These are phyloP conservation scores for Lyophyllum decastes DNA, from an alignment of 768 basidiomycete species.

Conservation along the genomic window DNA sequence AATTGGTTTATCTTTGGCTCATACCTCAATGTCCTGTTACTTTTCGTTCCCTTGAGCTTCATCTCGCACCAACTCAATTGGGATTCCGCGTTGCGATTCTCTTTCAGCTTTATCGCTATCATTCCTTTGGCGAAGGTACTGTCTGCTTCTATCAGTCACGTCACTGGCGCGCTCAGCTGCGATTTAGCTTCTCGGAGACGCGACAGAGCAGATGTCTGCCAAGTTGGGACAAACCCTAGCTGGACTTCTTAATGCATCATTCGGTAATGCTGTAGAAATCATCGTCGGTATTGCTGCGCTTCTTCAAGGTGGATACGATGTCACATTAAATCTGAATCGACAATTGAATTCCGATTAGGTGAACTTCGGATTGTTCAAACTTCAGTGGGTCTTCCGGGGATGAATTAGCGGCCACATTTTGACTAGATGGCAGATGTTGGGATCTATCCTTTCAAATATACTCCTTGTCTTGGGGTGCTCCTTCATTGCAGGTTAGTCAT, in stretches of 20 bases:
- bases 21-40: slow-evolving; percentile 75
- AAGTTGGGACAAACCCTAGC: slow-evolving; percentile 84
- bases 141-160: slow-evolving; percentile 1
- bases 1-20: slow-evolving; percentile 61
- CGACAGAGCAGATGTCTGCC: slow-evolving; percentile 79
- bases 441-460: slow-evolving; percentile 88
- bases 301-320: slow-evolving; percentile 53
- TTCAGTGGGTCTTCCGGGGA: slow-evolving; percentile 51
- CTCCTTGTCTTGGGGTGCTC: slow-evolving; percentile 90
- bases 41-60: slow-evolving; percentile 77
- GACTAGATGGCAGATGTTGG: slow-evolving; percentile 63
- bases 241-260: slow-evolving; percentile 83
- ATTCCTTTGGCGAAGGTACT: slow-evolving; percentile 83
- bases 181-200: slow-evolving; percentile 69
- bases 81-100: slow-evolving; percentile 77
- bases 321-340: not conserved
- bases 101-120: slow-evolving; percentile 80
- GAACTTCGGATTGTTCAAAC: slow-evolving; percentile 91
- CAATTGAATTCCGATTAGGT: slow-evolving; percentile 37
- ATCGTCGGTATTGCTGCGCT: slow-evolving; percentile 89
- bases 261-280: slow-evolving; percentile 85
- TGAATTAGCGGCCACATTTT: not conserved
- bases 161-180: slow-evolving; percentile 5
- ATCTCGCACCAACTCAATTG: slow-evolving; percentile 65
- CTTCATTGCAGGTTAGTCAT: slow-evolving; percentile 73